Percentiles rank a stretch among this genome's conserved stretches.
phyloP scores from a whole-genome alignment of 495 filamentous ascomycete species.

The Annulohypoxylon moriforme region DNA sequence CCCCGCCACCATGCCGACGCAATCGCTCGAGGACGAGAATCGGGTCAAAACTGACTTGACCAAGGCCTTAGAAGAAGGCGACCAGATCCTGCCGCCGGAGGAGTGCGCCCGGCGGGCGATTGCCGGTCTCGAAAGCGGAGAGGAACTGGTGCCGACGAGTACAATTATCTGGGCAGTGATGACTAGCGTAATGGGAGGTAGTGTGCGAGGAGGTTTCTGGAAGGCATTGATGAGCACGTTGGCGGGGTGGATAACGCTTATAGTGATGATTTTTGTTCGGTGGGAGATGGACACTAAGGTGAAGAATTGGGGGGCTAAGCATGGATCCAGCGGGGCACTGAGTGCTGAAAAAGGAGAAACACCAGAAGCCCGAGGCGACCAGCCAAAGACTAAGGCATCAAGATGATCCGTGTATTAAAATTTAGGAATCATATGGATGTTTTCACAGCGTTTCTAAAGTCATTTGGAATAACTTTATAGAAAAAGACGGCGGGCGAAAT shows the following conservation, averaged over 20 bases:
- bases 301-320: constrained; percentile 57
- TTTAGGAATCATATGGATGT: no score
- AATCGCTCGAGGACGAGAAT: constrained; percentile 78
- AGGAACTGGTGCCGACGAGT: constrained; percentile 29
- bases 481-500: no score
- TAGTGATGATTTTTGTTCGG: constrained; percentile 67
- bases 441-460: no score
- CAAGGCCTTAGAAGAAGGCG: constrained; percentile 76
- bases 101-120: constrained; percentile 57
- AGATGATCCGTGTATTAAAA: no score
- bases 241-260: constrained; percentile 58
- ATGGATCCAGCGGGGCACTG: constrained; percentile 10
- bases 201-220: constrained; percentile 67
- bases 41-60: constrained; percentile 78
- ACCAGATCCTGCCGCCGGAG: constrained; percentile 76
- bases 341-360: constrained; percentile 12
- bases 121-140: constrained; percentile 66
- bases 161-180: constrained; percentile 62
- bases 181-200: constrained; percentile 70
- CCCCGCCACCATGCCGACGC: constrained; percentile 77
- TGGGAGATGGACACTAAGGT: constrained; percentile 69
- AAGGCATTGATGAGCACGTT: constrained; percentile 64
- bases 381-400: no score
- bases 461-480: no score
- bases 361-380: no score